Base-by-base conservation (phyloP, 306 rosid genomes). In the Cyamopsis tetragonoloba region DNA sequence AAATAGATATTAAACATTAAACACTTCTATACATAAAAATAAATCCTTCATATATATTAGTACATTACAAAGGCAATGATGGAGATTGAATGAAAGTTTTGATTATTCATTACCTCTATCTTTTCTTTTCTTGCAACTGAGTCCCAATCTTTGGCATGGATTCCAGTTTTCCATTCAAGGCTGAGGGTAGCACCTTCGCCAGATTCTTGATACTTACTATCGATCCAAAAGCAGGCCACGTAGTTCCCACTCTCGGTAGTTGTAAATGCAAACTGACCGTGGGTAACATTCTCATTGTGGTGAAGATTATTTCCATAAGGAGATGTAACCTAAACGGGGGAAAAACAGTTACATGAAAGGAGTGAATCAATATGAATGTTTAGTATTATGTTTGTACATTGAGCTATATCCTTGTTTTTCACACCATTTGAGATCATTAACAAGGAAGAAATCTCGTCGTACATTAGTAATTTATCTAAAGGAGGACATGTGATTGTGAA, bases 121-220 rank as follows among this genome's bases (percentile, higher is more conserved):
- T 77, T 84, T 56, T 84, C 85, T 47, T 84, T 77, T 66, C 32
- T 84, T 13, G 88, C 88, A 41, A 84, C 88, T 0, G 85, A 47
- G 18, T 80, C 88, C 88, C 88, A 84, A 71, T 84, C 82, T 73
- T 71, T 68, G 41, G 88, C 79, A 57, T 61, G 15, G 68, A 84
- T 77, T 68, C 88, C 88, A 67, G 81, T 80, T 77, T 43, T 84
- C 88, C 88, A 84, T 10, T 84, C 88, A 77, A 84, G 85, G 72
- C 80, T 84, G 1, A 84, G 13, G 48, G 75, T 71, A 15, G 62
- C 38, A 4, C 8, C 15, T 15, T 8, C 31, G 46, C 35, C 19
- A 20, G 20, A 22, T 22, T 12, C 49, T 67, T 67, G 32, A 50
- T 67, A 78, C 30, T 74, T 72, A 38, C 63, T 7, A 2, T 44